Base-by-base conservation (phyloP, 371 early-diverging fungal genomes). In the Lichtheimia ramosa region DNA sequence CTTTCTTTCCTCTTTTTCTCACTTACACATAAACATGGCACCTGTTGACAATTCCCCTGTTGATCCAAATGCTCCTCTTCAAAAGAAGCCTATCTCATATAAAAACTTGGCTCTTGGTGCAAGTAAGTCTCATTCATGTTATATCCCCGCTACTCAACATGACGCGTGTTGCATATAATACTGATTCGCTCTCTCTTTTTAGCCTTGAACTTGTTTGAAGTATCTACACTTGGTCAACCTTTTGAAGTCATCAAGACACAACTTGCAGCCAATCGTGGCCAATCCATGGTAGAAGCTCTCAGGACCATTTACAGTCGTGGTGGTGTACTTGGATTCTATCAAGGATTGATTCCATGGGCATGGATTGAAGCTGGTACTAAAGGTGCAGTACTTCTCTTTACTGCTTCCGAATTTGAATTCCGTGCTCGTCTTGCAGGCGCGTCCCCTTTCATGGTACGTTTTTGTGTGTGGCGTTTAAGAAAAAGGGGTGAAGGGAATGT, bases 351-450 rank as follows among this genome's bases (percentile, higher is more conserved):
- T 56, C 89, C 89, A 50, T 93, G 96, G 95, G 95, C 95, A 16
- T 93, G 94, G 96, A 93, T 95, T 70, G 94, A 94, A 70, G 92
- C 92, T 5, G 81, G 85, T 14, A 94, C 96, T 21, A 97, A 97
- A 69, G 98, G 98, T 65, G 97, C 94, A 20, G 94, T 96, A 20
- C 80, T 98, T 25, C 77, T 98, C 58, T 98, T 96, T 71, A 89
- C 96, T 24, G 90, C 94, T 8, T 87, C 91, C 21, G 98, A 96
- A 75, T 76, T 96, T 54, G 98, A 98, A 75, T 91, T 94, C 66
- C 73, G 73, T 18, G 81, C 79, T 55, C 82, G 68, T 25, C 76
- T 57, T 51, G 71, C 64, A 62, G 90, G 70, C 67, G 88, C 72
- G 23, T 83, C 83, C 60, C 85, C 77, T 51, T 85, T 73, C 57